phyloP scores from a whole-genome alignment of 169 alveolate species.

The Eimeria necatrix region DNA sequence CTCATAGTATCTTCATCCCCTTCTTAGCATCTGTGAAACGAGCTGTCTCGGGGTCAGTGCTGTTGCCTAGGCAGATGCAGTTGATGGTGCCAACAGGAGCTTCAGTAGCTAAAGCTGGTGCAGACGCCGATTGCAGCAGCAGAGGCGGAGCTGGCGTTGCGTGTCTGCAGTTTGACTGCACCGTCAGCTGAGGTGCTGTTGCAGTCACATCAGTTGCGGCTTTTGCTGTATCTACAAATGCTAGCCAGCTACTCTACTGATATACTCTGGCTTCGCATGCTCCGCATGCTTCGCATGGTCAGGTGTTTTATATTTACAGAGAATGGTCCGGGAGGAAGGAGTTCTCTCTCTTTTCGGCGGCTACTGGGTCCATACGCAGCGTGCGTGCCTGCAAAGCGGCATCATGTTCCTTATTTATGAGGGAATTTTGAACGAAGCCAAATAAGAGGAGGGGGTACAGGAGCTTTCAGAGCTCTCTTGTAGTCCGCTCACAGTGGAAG shows the following conservation, averaged over 20 bases:
- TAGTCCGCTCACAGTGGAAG: too few species aligned
- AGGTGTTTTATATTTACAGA: not conserved
- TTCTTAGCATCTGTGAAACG: not conserved
- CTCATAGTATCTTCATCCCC: not conserved
- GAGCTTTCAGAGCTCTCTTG: not conserved
- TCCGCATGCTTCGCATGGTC: not conserved
- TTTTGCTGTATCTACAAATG: not conserved
- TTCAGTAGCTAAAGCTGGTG: not conserved
- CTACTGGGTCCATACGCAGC: conserved; percentile 78
- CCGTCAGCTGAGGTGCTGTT: not conserved
- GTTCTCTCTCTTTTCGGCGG: conserved; percentile 76
- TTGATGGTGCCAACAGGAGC: not conserved
- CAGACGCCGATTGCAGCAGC: not conserved
- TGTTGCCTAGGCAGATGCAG: not conserved
- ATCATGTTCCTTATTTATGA: conserved; percentile 73
- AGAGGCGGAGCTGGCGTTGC: not conserved
- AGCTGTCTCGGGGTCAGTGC: not conserved
- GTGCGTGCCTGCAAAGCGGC: conserved; percentile 81
- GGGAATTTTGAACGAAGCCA: not conserved
- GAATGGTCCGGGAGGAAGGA: conserved; percentile 74
- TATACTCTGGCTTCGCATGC: not conserved
- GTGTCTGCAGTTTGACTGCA: not conserved
- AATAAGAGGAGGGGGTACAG: not conserved
- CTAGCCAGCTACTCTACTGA: too few species aligned
- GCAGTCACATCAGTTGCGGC: not conserved